A percentile compares a stretch with the other conserved stretches of the same genome.
Conservation (phyloP, 805 yeast genomes). For the Teunomyces cretensis region DNA sequence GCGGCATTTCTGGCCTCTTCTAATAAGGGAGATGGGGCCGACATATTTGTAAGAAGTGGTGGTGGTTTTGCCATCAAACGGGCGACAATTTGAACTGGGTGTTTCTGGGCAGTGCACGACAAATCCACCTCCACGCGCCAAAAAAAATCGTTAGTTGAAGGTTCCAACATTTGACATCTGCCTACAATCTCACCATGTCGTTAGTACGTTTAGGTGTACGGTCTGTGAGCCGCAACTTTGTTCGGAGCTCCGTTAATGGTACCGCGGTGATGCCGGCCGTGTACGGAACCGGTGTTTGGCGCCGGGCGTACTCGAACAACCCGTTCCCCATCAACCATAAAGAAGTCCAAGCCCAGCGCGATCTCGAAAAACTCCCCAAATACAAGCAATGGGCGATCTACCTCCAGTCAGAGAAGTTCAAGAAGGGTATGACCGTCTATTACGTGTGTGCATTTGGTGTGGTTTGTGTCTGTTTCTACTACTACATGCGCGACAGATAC, state of each 20-base stretch:
- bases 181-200: neutral
- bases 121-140: too few relatives aligned
- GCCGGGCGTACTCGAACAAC: conserved; percentile 15
- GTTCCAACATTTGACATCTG: too few relatives aligned
- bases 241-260: neutral
- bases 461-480: conserved; percentile 57
- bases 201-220: neutral
- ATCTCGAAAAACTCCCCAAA: conserved; percentile 30
- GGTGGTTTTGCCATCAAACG: conserved; percentile 9
- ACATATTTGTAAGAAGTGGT: conserved; percentile 14
- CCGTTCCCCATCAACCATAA: conserved; percentile 40
- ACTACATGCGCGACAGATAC: conserved; percentile 66
- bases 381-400: conserved; percentile 42
- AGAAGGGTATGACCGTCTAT: conserved; percentile 58
- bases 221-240: neutral
- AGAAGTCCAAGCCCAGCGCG: conserved; percentile 25
- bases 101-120: neutral
- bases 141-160: too few relatives aligned
- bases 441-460: conserved; percentile 60
- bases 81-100: neutral
- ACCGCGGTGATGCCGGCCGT: neutral
- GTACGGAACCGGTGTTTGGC: neutral
- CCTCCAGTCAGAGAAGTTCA: conserved; percentile 53
- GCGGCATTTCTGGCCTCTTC: conserved; percentile 64
- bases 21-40: conserved; percentile 29